These are phyloP conservation scores for Saccharomycopsis olivae DNA, from an alignment of 805 yeast species.

Conservation along the genomic window DNA sequence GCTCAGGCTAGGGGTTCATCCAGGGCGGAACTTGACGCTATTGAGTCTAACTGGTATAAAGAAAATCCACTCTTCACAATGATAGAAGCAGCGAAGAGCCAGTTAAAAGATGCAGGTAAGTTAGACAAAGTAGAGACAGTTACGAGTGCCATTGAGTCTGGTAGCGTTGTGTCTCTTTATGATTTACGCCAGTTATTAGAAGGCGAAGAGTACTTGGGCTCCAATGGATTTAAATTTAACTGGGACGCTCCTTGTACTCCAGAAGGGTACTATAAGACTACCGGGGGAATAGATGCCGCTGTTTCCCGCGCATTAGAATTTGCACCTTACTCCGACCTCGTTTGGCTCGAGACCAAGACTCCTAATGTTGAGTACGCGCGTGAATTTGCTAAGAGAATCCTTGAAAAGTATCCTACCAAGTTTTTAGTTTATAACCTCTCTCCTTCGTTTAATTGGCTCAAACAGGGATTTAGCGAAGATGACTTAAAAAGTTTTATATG, in stretches of 20 bases:
- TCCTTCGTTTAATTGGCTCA: constrained; percentile 52
- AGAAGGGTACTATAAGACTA: constrained; percentile 44
- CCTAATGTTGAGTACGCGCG: constrained; percentile 44
- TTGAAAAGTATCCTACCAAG: constrained; percentile 36
- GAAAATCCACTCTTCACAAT: constrained; percentile 34
- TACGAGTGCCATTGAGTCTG: too few relatives aligned
- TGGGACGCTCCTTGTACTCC: constrained; percentile 52
- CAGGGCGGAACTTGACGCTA: constrained; percentile 25
- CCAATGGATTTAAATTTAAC: constrained; percentile 31
- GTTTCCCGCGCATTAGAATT: constrained; percentile 41
- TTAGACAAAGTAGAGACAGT: too few relatives aligned
- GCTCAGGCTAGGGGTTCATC: constrained; percentile 31
- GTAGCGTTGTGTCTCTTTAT: constrained; percentile 18
- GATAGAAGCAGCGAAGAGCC: constrained; percentile 37
- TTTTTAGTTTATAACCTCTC: constrained; percentile 51
- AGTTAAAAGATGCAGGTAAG: constrained; percentile 23
- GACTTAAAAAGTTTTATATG: constrained; percentile 39
- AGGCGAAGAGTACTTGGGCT: constrained; percentile 17
- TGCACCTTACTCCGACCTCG: constrained; percentile 48
- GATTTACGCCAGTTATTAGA: constrained; percentile 13
- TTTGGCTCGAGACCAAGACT: constrained; percentile 54
- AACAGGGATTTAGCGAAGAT: constrained; percentile 40
- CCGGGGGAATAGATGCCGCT: constrained; percentile 43
- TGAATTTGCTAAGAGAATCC: constrained; percentile 36
- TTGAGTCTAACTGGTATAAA: constrained; percentile 39